Conservation (phyloP, 306 rosid genomes). For the Calophaca sinica region DNA sequence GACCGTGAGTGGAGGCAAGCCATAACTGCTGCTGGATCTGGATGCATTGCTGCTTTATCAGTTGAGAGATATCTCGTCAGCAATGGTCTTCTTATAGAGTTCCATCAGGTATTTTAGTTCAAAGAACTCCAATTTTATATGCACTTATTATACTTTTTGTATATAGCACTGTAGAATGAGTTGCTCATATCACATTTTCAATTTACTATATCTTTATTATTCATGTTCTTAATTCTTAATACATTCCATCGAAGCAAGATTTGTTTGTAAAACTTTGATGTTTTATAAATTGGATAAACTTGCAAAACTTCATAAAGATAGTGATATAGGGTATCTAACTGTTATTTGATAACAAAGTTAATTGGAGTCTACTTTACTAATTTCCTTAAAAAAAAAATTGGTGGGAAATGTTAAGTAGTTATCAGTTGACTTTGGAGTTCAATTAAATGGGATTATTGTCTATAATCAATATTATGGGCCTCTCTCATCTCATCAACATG, state of each 20-base stretch:
- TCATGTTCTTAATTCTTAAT: constrained; percentile 1
- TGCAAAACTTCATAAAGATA: background rate
- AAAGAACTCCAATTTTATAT: constrained; percentile 23
- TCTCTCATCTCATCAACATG: constrained; percentile 5
- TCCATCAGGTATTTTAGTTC: constrained; percentile 83
- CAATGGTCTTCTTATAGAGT: constrained; percentile 79
- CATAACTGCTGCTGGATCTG: constrained; percentile 96
- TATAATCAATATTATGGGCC: background rate
- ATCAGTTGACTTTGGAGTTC: constrained; percentile 23
- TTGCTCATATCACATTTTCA: constrained; percentile 25
- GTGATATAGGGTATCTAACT: constrained; percentile 14
- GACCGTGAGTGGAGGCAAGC: constrained; percentile 99
- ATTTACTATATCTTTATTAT: constrained; percentile 18
- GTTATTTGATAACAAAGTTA: constrained; percentile 17
- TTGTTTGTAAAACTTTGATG: constrained; percentile 35
- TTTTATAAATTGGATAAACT: constrained; percentile 14
- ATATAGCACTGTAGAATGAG: constrained; percentile 11
- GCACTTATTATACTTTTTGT: constrained; percentile 34
- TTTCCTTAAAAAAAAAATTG: constrained; percentile 12
- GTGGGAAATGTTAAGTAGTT: constrained; percentile 29
- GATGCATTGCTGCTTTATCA: constrained; percentile 93
- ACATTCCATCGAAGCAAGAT: constrained; percentile 5
- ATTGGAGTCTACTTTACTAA: background rate
- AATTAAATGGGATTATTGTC: constrained; percentile 2
- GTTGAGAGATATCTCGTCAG: constrained; percentile 95